Conservation (phyloP, 2,329 filamentous ascomycete species). For the Penicillium griseofulvum region DNA sequence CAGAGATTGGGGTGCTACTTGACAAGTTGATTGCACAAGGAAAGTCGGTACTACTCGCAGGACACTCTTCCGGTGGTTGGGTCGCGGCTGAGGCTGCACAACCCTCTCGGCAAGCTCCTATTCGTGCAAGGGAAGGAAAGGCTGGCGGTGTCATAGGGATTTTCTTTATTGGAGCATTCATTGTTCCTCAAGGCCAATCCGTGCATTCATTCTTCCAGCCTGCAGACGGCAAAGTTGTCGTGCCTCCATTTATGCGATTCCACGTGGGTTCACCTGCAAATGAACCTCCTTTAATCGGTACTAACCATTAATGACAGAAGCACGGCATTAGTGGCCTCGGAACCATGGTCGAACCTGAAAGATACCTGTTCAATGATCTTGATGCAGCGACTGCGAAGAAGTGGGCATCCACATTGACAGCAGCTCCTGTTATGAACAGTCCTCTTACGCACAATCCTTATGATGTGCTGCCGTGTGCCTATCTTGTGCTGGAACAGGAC, state of each 20-base stretch:
- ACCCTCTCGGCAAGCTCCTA: conserved; percentile 26
- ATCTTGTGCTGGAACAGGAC: conserved; percentile 32
- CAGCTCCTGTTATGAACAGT: conserved; percentile 25
- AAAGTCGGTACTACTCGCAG: conserved; percentile 31
- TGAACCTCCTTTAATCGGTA: rapidly evolving
- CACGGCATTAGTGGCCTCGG: conserved; percentile 21
- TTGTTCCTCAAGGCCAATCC: conserved; percentile 32
- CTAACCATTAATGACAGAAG: conserved; percentile 8
- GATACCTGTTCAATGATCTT: conserved; percentile 32
- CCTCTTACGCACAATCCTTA: conserved; percentile 35
- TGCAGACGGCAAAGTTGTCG: conserved; percentile 20
- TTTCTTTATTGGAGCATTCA: conserved; percentile 30
- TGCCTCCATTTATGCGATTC: conserved; percentile 28
- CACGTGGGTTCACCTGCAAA: conserved; percentile 20
- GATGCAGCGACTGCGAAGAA: conserved; percentile 20
- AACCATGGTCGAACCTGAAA: conserved; percentile 23
- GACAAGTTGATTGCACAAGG: conserved; percentile 13
- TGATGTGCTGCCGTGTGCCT: conserved; percentile 32
- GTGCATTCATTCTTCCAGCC: conserved; percentile 32
- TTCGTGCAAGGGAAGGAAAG: conserved; percentile 15
- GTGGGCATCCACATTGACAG: conserved; percentile 27
- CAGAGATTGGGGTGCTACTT: not conserved
- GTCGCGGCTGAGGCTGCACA: conserved; percentile 33
- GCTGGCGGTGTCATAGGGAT: conserved; percentile 29
- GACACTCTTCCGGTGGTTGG: conserved; percentile 36